Base-by-base conservation (phyloP, 2,329 filamentous ascomycete genomes). In the Scleromitrula shiraiana region DNA sequence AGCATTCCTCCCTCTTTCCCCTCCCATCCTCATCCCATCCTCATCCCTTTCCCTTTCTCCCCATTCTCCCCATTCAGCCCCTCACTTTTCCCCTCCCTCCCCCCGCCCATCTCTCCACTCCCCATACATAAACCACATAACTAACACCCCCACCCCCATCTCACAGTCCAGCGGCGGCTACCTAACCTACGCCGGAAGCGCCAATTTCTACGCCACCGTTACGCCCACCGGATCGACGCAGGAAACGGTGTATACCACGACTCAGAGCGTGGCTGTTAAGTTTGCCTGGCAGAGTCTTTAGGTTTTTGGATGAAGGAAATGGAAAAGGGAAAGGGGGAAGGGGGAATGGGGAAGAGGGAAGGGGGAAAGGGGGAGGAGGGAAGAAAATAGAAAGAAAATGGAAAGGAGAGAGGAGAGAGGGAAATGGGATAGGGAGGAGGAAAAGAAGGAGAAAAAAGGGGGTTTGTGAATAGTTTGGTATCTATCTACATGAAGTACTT, bases 141-240 rank as follows among this genome's bases (percentile, higher is more conserved):
- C 30, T 7, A 46, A 46, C n/a, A 2, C 8, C 33, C 33, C 19
- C 24, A 15, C 24, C 15, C 14, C 24, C 19, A 10, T 9, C 8
- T 20, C 33, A 22, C 17, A 46, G 43, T 46, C 43, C 9, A 39
- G 32, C 4, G 26, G 43, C 20, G 60, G 61, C 7, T 49, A 51
- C 15, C 49, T 65, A 22, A 50, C 59, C 3, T 63, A 64, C 36
- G 43, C 52, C 22, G 62, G 59, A 22, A 56, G 47, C 14, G 52
- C 55, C 6, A 57, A 46, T 12, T 67, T 66, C 50, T 66, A 64
- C 47, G 62, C 64, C 10, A 55, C 61, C 14, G 57, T 56, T 10
- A 46, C 64, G 27, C 65, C 65, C 30, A 56, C 49, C 33, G 65
- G 64, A 14, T 50, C 45, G 7, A 61, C 56, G 7, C 64, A 67